Base-by-base conservation (phyloP, 2,329 filamentous ascomycete genomes). In the Xylaria sp. region DNA sequence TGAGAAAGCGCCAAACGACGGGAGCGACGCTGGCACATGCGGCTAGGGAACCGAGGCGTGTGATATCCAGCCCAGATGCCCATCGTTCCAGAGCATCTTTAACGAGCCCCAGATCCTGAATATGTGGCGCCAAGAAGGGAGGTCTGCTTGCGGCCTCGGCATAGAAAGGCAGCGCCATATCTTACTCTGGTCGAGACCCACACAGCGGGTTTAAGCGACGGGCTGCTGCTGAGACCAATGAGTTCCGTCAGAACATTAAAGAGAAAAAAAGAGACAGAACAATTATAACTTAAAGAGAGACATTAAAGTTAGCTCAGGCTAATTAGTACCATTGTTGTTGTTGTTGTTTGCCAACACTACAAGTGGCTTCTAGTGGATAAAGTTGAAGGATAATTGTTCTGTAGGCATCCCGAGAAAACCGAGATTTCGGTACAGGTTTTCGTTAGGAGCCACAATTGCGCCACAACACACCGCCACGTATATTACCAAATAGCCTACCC, bases 1-100 rank as follows among this genome's bases (percentile, higher is more conserved):
- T 76, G 3, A 83, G 40, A 13, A 83, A 76, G 5, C 79, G 76
- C 79, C 81, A 82, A 0, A 77, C 81, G 2, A 81, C 78, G 1
- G 83, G 81, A 0, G 81, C 73, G 0, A 81, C 79, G 36, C 83
- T 80, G 33, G 80, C 79, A 60, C 85, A 81, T 42, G 83, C 82
- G 44, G 84, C 78, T 10, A 83, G 72, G 4, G 83, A 83, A 0
- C 83, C 83, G 28, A 84, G 75, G 48, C 81, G 82, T 1, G 82
- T 83, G 59, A 85, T 78, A 59, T 85, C 83, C 9, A 85, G 77
- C 28, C 81, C 79, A n/a, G 80, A 79, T 31, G 70, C 57, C 82
- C 82, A 84, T 46, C 78, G 79, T 26, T 74, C 74, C 68, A 80
- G 78, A 51, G 81, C 74, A 15, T 81, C 78, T 57, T 74, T 78